Percentiles rank a stretch among this genome's conserved stretches.
Evolutionary conservation across 2,329 filamentous ascomycete species (phyloP).

Genomic region (Phoma herbarum): DNA sequence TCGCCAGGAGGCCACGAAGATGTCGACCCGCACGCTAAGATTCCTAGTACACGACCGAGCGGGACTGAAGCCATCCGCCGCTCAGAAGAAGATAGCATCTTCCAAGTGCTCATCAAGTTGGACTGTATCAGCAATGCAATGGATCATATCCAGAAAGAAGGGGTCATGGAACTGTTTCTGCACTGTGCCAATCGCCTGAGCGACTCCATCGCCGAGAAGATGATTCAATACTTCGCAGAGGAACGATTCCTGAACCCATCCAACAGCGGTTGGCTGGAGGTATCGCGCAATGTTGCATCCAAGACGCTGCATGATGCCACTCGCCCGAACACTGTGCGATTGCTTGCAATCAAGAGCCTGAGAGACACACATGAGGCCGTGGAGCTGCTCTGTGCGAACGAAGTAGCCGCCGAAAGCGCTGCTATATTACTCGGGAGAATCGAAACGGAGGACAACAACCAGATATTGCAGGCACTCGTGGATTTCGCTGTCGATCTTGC

Average conservation of each 20-base stretch:
- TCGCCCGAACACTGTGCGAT: constrained; percentile 69
- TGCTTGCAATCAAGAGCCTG: constrained; percentile 69
- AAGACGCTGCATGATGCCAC: constrained; percentile 70
- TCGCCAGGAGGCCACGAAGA: constrained; percentile 28
- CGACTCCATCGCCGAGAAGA: constrained; percentile 69
- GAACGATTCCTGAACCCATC: constrained; percentile 77
- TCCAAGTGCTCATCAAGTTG: constrained; percentile 40
- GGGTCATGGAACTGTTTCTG: constrained; percentile 73
- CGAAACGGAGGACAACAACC: constrained; percentile 68
- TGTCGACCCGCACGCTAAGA: constrained; percentile 24
- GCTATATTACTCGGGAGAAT: constrained; percentile 69
- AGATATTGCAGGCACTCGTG: constrained; percentile 71
- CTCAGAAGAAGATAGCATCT: constrained; percentile 36
- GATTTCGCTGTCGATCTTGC: constrained; percentile 72
- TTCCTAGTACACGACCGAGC: constrained; percentile 4
- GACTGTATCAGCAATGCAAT: constrained; percentile 42
- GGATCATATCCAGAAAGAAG: constrained; percentile 70
- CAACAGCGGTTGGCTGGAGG: constrained; percentile 72
- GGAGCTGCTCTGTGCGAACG: constrained; percentile 65
- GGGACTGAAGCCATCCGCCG: constrained; percentile 24
- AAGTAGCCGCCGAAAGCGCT: constrained; percentile 67
- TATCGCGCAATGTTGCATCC: constrained; percentile 67
- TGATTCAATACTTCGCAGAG: constrained; percentile 73
- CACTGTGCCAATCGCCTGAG: constrained; percentile 69
- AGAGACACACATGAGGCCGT: constrained; percentile 60